Percentiles rank a stretch among this genome's conserved stretches.
phyloP scores from a whole-genome alignment of 1,284 basidiomycete genomes.

The Moesziomyces sp. region DNA sequence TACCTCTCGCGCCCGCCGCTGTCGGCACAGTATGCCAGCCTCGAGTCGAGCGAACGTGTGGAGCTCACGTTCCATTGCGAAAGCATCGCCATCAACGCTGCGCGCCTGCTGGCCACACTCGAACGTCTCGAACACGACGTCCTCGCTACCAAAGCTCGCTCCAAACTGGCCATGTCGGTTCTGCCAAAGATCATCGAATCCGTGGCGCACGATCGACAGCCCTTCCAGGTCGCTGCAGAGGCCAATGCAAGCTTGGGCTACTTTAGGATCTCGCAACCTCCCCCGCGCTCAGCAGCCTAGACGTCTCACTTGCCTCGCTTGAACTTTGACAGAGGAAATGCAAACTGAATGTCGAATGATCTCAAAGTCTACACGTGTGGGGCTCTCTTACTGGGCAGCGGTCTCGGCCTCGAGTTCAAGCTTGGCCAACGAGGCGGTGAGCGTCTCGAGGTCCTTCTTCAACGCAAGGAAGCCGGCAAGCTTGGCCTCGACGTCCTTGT shows the following conservation, averaged over 20 bases:
- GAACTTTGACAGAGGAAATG: not conserved
- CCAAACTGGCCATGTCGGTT: slow-evolving; percentile 2
- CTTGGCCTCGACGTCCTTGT: slow-evolving; percentile 27
- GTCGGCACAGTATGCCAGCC: slow-evolving; percentile 24
- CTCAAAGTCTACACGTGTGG: too few species aligned
- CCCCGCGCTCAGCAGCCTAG: slow-evolving; percentile 10
- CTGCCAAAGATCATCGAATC: slow-evolving; percentile 22
- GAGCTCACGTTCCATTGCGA: slow-evolving; percentile 54
- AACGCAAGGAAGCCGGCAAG: slow-evolving; percentile 23
- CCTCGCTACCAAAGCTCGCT: slow-evolving; percentile 20
- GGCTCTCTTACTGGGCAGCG: not conserved
- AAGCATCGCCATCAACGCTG: slow-evolving; percentile 43
- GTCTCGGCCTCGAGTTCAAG: slow-evolving; percentile 30
- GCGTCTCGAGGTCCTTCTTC: slow-evolving; percentile 41
- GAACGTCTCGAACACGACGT: slow-evolving; percentile 51
- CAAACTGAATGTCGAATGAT: too few species aligned
- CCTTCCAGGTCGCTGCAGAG: not conserved
- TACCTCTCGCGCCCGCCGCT: slow-evolving; percentile 45
- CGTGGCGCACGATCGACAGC: not conserved
- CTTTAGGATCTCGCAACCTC: slow-evolving; percentile 16
- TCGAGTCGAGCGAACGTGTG: slow-evolving; percentile 27
- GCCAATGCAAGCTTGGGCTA: slow-evolving; percentile 12
- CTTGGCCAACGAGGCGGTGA: slow-evolving; percentile 35
- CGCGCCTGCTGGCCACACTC: slow-evolving; percentile 33
- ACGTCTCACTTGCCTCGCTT: not conserved